Percentiles rank a stretch among this genome's conserved stretches.
Conservation (phyloP, 2,329 filamentous ascomycete species). For the Nothomitra cinnamomea region DNA sequence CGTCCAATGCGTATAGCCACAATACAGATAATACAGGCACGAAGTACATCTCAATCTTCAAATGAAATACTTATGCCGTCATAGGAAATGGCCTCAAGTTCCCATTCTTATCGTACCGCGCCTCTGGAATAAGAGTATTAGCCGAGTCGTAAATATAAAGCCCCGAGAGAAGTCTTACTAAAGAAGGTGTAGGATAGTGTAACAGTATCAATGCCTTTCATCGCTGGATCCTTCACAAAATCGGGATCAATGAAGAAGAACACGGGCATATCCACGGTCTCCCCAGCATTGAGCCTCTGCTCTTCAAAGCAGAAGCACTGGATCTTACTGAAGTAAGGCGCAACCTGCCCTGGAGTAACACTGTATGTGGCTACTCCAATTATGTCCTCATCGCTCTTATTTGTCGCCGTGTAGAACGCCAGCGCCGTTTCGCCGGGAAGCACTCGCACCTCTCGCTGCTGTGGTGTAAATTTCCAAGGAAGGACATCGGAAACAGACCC, state of each 20-base stretch:
- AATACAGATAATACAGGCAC: neutral
- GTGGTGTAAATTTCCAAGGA: slow-evolving; percentile 92
- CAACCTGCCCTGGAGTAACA: slow-evolving; percentile 87
- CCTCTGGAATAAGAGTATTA: slow-evolving; percentile 39
- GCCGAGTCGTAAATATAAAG: slow-evolving; percentile 10
- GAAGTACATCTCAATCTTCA: neutral
- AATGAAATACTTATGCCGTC: neutral
- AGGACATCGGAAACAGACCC: slow-evolving; percentile 88
- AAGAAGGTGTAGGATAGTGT: slow-evolving; percentile 97
- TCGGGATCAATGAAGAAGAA: slow-evolving; percentile 99
- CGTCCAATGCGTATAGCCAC: neutral
- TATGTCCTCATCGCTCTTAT: slow-evolving; percentile 77
- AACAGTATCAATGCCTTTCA: slow-evolving; percentile 88
- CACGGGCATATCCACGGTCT: slow-evolving; percentile 98
- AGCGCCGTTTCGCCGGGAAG: slow-evolving; percentile 91
- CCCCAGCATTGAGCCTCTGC: slow-evolving; percentile 81
- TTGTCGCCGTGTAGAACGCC: slow-evolving; percentile 95
- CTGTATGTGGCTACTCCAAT: slow-evolving; percentile 97
- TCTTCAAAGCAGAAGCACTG: slow-evolving; percentile 97
- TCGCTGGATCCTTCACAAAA: slow-evolving; percentile 77
- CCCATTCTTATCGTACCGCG: slow-evolving; percentile 69
- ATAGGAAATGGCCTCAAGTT: slow-evolving; percentile 40
- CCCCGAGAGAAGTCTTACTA: slow-evolving; percentile 44
- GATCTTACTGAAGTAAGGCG: slow-evolving; percentile 97
- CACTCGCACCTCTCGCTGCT: slow-evolving; percentile 91